Percentiles rank a stretch among this genome's conserved stretches.
Conservation (phyloP, 139 green algal genomes). For the Deuterostichococcus epilithicus region DNA sequence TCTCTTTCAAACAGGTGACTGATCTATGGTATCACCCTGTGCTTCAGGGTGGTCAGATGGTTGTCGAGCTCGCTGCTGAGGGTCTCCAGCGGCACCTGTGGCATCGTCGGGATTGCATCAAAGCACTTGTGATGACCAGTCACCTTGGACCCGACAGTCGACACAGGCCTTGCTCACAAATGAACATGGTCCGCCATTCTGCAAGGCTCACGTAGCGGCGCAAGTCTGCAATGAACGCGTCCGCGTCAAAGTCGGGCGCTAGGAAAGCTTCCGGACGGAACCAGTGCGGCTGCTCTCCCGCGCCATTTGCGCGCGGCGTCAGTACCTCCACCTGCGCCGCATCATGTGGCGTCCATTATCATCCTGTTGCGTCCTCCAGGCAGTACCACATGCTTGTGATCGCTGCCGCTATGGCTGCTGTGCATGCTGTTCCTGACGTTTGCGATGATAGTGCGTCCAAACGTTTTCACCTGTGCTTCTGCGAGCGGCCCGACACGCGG, state of each 20-base stretch:
- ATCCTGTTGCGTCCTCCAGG: no score
- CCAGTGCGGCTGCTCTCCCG: conserved; percentile 50
- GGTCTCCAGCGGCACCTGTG: conserved; percentile 82
- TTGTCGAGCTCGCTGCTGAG: conserved; percentile 70
- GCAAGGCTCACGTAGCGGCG: conserved; percentile 57
- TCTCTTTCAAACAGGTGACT: no score
- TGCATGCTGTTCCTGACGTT: no score
- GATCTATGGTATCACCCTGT: no score
- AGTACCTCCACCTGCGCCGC: background rate
- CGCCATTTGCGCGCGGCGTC: background rate
- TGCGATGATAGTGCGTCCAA: no score
- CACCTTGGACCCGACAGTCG: background rate
- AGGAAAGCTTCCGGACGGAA: conserved; percentile 76
- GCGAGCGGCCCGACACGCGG: background rate
- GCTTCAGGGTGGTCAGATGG: conserved; percentile 70
- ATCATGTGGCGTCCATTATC: no score
- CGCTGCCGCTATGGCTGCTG: no score
- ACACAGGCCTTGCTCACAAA: background rate
- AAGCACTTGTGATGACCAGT: background rate
- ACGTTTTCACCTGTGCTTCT: background rate
- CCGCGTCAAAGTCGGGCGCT: conserved; percentile 58
- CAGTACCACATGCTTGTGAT: no score
- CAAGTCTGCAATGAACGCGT: conserved; percentile 76
- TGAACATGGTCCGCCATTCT: background rate
- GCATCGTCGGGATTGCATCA: background rate